These are phyloP conservation scores for Cicer chorassanicum DNA, from an alignment of 306 rosid genomes.

Conservation along the genomic window DNA sequence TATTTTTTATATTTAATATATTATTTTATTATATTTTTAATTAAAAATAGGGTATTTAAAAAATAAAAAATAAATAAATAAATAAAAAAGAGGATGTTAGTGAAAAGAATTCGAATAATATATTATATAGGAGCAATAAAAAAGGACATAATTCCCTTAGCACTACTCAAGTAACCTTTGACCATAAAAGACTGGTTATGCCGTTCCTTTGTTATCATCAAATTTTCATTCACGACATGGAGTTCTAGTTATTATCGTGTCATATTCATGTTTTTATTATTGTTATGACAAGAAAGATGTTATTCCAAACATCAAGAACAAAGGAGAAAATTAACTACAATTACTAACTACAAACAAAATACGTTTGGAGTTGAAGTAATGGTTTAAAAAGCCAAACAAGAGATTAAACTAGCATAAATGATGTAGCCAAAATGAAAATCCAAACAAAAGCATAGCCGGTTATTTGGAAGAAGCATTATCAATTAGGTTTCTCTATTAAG, in stretches of 20 bases:
- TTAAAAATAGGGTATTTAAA: no score
- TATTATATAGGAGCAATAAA: background rate
- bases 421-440: background rate
- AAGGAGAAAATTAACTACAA: background rate
- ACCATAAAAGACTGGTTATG: background rate
- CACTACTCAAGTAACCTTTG: background rate
- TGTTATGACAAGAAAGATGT: background rate
- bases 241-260: slow-evolving; percentile 5
- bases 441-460: background rate
- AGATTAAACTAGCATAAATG: background rate
- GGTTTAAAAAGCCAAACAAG: background rate
- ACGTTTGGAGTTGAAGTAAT: slow-evolving; percentile 8
- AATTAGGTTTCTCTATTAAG: no score
- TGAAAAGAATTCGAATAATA: no score
- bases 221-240: background rate
- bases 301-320: slow-evolving; percentile 9
- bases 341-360: background rate
- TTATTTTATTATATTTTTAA: no score
- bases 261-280: slow-evolving; percentile 8
- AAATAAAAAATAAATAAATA: no score
- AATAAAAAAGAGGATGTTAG: no score
- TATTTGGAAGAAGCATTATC: no score
- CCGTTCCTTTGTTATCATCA: background rate
- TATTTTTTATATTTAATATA: no score
- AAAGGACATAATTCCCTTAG: background rate